These are phyloP conservation scores for Skeletonema grethae DNA, from an alignment of 108 stramenopile genomes.

Conservation along the genomic window DNA sequence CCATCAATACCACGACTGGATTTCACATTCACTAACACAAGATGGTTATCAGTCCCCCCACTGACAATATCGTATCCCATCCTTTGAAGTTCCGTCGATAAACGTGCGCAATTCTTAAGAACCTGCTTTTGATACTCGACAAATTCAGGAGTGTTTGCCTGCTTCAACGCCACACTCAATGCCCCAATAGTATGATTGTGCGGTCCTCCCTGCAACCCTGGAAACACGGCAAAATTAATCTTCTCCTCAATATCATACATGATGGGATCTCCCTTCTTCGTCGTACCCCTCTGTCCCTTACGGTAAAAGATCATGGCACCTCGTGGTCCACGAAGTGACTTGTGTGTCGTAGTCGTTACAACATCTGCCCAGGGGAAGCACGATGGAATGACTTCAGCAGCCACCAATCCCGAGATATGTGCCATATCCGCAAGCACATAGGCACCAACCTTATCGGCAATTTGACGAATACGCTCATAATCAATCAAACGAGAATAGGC, in stretches of 20 bases:
- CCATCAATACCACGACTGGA: slow-evolving; percentile 79
- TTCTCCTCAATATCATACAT: slow-evolving; percentile 96
- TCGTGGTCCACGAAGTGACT: slow-evolving; percentile 98
- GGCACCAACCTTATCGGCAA: slow-evolving; percentile 93
- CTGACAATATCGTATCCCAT: slow-evolving; percentile 95
- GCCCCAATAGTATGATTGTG: slow-evolving; percentile 99
- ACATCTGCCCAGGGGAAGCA: slow-evolving; percentile 99
- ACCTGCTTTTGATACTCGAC: slow-evolving; percentile 96
- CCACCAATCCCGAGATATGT: slow-evolving; percentile 98
- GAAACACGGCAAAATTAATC: slow-evolving; percentile 99
- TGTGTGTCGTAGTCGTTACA: slow-evolving; percentile 99
- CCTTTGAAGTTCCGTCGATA: slow-evolving; percentile 78
- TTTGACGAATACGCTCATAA: slow-evolving; percentile 96
- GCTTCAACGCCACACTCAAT: slow-evolving; percentile 94
- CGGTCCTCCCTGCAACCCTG: slow-evolving; percentile 98
- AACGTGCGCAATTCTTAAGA: slow-evolving; percentile 72
- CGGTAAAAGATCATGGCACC: slow-evolving; percentile 99
- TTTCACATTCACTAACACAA: slow-evolving; percentile 98
- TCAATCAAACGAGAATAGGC: slow-evolving; percentile 99
- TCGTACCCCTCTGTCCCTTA: slow-evolving; percentile 81
- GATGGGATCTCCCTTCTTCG: slow-evolving; percentile 95
- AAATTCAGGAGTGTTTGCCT: slow-evolving; percentile 92
- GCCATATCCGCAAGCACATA: slow-evolving; percentile 99
- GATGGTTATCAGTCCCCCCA: slow-evolving; percentile 99
- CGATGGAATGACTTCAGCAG: slow-evolving; percentile 94